Evolutionary conservation across 345 rosid species (phyloP), one percentile per base, ranked within the genome.

Genomic region (Carallia pectinifolia): DNA sequence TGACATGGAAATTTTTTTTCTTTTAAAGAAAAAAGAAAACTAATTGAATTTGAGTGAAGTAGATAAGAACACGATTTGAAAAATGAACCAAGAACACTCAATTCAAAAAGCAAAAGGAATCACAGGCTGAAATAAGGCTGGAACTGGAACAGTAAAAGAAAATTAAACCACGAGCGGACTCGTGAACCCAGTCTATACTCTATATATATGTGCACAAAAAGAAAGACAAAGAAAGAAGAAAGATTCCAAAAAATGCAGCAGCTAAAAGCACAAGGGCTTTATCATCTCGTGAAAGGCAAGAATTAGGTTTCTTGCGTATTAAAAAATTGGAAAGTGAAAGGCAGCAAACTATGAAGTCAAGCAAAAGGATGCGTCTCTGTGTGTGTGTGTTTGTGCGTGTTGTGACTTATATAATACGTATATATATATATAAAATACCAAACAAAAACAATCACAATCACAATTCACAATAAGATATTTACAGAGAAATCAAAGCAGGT

Each of bases 201-300:
- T 71, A 33, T 33, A 23, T 33, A 33, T 33, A 33, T 33, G 47
- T 67, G 67, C 59, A 70, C 55, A 81, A 15, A 61, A 36, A 61
- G 4, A 36, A 33, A 31, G 17, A 18, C 6, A 40, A 53, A 3
- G 17, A 67, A 53, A 5, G 17, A 52, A 54, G 61, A 61, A 70
- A 68, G 53, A 52, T 47, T 60, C 47, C 40, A 48, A 4, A 1
- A 10, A 47, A 29, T 8, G 34, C 63, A 44, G 17, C 10, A 39
- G 16, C 23, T 1, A 66, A 10, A 31, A 47, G 52, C 12, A 63
- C 31, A 50, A 36, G 19, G 29, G 10, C 23, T 44, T 33, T 39
- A 40, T 10, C 62, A 63, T 53, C 79, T 62, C 80, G 79, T 78
- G 79, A 76, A 78, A 77, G 77, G 61, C 61, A 79, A 85, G 80